Evolutionary conservation across 1,284 basidiomycete genomes (phyloP).

Genomic region (Hemileia vastatrix): DNA sequence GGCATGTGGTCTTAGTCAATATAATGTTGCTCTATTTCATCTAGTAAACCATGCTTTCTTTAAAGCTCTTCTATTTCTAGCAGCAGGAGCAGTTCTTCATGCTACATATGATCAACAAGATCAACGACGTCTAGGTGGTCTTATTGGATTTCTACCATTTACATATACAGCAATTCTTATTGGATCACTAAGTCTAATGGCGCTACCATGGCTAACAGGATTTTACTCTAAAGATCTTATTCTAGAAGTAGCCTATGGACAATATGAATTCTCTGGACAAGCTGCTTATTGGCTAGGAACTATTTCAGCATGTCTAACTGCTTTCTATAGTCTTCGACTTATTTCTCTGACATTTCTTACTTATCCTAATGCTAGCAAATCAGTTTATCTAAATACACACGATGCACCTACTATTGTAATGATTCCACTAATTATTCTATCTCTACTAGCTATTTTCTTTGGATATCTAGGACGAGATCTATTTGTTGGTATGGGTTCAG

Average conservation of each 20-base stretch:
- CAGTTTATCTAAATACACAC: constrained; percentile 41
- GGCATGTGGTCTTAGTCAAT: constrained; percentile 40
- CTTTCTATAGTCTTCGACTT: constrained; percentile 45
- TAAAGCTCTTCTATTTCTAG: constrained; percentile 42
- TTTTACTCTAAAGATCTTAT: constrained; percentile 43
- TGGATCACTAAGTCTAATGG: constrained; percentile 43
- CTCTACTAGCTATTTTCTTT: constrained; percentile 44
- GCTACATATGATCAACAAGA: constrained; percentile 45
- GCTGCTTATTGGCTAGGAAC: constrained; percentile 45
- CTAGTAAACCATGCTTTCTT: constrained; percentile 42
- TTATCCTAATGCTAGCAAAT: constrained; percentile 41
- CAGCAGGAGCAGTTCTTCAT: constrained; percentile 44
- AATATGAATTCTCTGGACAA: constrained; percentile 39
- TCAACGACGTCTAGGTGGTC: constrained; percentile 42
- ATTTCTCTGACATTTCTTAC: constrained; percentile 44
- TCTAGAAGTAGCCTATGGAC: constrained; percentile 38
- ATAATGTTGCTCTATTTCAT: constrained; percentile 41
- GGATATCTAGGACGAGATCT: constrained; percentile 43
- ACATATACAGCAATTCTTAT: constrained; percentile 44
- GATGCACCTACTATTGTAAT: constrained; percentile 43
- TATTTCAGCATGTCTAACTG: constrained; percentile 43
- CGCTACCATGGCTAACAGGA: constrained; percentile 40
- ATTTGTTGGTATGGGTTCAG: constrained; percentile 41
- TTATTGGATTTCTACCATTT: constrained; percentile 42
- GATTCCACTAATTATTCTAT: constrained; percentile 44